Conservation (phyloP, 2,329 filamentous ascomycete genomes). For the Lasiodiplodia sp. region DNA sequence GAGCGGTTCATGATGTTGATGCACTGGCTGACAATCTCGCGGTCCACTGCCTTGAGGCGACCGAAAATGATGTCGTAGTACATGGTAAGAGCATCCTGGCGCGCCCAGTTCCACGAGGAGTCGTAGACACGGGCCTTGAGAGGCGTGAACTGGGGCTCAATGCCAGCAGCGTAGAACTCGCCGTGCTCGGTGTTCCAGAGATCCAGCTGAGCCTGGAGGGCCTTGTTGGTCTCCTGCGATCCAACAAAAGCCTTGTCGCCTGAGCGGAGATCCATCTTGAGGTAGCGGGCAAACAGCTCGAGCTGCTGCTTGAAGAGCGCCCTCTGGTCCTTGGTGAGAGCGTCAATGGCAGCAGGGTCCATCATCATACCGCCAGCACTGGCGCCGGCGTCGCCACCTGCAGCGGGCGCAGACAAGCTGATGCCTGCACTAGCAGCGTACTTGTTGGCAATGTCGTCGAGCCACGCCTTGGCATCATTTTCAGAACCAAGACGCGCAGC, state of each 20-base stretch:
- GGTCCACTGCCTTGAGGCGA: constrained; percentile 87
- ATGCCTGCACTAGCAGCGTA: constrained; percentile 86
- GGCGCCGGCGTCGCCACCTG: constrained; percentile 75
- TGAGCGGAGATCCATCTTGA: constrained; percentile 96
- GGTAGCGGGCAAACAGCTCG: constrained; percentile 90
- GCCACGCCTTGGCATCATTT: constrained; percentile 87
- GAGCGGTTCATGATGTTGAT: constrained; percentile 99
- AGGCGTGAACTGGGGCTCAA: constrained; percentile 90
- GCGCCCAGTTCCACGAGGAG: constrained; percentile 99
- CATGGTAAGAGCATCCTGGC: constrained; percentile 97
- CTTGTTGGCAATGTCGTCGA: constrained; percentile 88
- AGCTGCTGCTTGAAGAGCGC: constrained; percentile 98
- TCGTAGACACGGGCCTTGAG: constrained; percentile 97
- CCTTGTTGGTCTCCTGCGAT: constrained; percentile 83
- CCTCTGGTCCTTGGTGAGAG: constrained; percentile 94
- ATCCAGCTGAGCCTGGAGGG: constrained; percentile 91
- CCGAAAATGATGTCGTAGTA: constrained; percentile 99
- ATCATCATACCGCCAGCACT: constrained; percentile 96
- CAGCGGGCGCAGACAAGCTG: constrained; percentile 75
- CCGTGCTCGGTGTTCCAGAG: constrained; percentile 96
- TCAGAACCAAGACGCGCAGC: constrained; percentile 87
- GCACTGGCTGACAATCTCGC: constrained; percentile 97
- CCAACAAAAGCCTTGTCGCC: constrained; percentile 92
- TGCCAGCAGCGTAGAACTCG: constrained; percentile 93
- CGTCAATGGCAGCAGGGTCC: constrained; percentile 96